These are phyloP conservation scores for Alternaria triticina DNA, from an alignment of 2,329 filamentous ascomycete genomes.

Conservation along the genomic window DNA sequence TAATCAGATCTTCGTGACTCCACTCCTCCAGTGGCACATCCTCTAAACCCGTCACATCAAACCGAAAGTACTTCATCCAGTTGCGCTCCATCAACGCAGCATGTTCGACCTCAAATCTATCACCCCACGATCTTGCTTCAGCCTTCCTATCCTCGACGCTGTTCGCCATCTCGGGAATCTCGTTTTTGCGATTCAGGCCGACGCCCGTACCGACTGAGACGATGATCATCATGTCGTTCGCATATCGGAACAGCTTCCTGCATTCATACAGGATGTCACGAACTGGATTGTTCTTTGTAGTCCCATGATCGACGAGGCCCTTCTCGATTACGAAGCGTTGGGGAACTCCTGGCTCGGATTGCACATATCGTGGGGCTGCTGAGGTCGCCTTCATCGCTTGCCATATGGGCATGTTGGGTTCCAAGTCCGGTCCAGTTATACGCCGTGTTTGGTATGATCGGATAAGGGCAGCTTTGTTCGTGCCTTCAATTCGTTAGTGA, in stretches of 20 bases:
- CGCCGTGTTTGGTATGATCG: slow-evolving; percentile 41
- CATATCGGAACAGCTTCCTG: slow-evolving; percentile 38
- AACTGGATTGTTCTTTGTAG: slow-evolving; percentile 41
- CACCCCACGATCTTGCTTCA: slow-evolving; percentile 25
- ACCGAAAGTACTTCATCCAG: slow-evolving; percentile 45
- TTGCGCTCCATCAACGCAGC: slow-evolving; percentile 28
- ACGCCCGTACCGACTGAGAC: slow-evolving; percentile 37
- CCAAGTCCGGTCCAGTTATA: slow-evolving; percentile 36
- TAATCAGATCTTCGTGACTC: slow-evolving; percentile 33
- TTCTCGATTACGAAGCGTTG: slow-evolving; percentile 34
- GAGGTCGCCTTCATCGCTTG: slow-evolving; percentile 35
- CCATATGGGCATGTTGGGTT: slow-evolving; percentile 33
- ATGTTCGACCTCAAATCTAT: slow-evolving; percentile 37
- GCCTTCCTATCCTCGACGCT: slow-evolving; percentile 26
- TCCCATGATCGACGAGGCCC: slow-evolving; percentile 40
- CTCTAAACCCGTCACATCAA: slow-evolving; percentile 37
- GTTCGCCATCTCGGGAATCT: slow-evolving; percentile 36
- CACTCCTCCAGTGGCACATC: slow-evolving; percentile 40
- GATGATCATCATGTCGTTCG: slow-evolving; percentile 41
- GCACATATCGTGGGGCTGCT: slow-evolving; percentile 33
- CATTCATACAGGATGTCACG: slow-evolving; percentile 41
- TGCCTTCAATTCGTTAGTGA: slow-evolving; percentile 5
- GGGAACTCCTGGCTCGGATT: slow-evolving; percentile 13
- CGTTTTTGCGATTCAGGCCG: slow-evolving; percentile 24
- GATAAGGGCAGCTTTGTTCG: slow-evolving; percentile 38